Evolutionary conservation across 2,329 filamentous ascomycete genomes (phyloP).

Genomic region (Colletotrichum theobromicola): DNA sequence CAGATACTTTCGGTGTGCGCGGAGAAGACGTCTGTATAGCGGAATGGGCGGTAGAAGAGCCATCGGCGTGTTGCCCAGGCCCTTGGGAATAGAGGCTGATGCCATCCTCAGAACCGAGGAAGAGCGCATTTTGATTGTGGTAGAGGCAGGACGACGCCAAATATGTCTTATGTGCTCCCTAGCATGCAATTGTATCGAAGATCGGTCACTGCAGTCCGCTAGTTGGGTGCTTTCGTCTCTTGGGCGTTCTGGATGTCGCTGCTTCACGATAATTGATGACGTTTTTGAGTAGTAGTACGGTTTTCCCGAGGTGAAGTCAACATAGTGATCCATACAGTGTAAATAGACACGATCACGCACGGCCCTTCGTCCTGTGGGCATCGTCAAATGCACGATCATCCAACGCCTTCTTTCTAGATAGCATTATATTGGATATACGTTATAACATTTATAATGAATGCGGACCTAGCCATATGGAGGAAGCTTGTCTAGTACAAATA

Average conservation of each 20-base stretch:
- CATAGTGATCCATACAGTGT: background rate
- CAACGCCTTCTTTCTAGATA: background rate
- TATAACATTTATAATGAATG: background rate
- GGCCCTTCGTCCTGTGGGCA: too few relatives aligned
- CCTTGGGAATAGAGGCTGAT: slow-evolving; percentile 37
- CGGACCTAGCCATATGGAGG: background rate
- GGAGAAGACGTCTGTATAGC: slow-evolving; percentile 85
- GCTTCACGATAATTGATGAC: background rate
- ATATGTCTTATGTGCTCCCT: too few relatives aligned
- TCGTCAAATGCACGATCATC: background rate
- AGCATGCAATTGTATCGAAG: too few relatives aligned
- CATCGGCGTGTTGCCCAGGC: slow-evolving; percentile 48
- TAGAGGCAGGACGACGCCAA: too few relatives aligned
- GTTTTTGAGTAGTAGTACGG: background rate
- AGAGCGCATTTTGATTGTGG: too few relatives aligned
- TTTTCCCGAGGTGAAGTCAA: background rate
- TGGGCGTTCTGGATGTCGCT: background rate
- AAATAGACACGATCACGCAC: background rate
- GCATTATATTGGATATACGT: background rate
- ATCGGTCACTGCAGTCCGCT: too few relatives aligned
- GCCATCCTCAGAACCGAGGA: slow-evolving; percentile 31
- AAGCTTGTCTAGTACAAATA: background rate
- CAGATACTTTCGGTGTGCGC: slow-evolving; percentile 83
- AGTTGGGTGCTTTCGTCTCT: background rate
- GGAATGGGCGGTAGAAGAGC: slow-evolving; percentile 87